Evolutionary conservation across 768 basidiomycete genomes (phyloP), one percentile per base, ranked within the genome.

Genomic region (Rickenella mellea): DNA sequence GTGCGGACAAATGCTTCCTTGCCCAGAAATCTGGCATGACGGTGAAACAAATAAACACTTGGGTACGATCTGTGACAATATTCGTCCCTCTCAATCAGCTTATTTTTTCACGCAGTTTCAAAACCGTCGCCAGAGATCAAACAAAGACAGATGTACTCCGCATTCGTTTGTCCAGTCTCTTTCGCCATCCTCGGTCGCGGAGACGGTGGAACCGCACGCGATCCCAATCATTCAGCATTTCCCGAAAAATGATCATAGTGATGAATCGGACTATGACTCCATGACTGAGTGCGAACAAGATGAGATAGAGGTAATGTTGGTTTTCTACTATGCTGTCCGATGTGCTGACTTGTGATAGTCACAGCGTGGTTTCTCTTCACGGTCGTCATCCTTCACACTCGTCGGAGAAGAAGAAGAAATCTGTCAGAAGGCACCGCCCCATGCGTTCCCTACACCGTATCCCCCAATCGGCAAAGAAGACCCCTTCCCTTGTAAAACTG

Each of bases 1-100:
- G 55, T 0, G 53, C 56, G 0, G 74, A 78, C 40, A 65, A 66
- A 0, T 38, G 28, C 0, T 39, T 58, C 0, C 54, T 78, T 0
- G 76, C 76, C 0, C 43, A 55, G 15, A 69, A 69, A 37, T 63
- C 69, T 0, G 49, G 51, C 25, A 75, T 76, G 73, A 52, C 64
- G 0, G 51, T 51, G 0, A 47, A 67, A 1, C 74, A 78, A 44
- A 73, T 78, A 5, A 69, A 73, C 50, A 69, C 75, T 39, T 78
- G 76, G 76, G 74, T 75, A 46, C 1, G 63, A 27, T 22, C 21
- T 17, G 29, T 27, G 26, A 14, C 17, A 12, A 41, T 33, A 39
- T 43, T 38, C 44, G 12, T 25, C 26, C 17, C 25, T 10, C 29
- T 26, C 19, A 21, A 14, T 29, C 2, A 15, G 27, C 10, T 29